phyloP scores from a whole-genome alignment of 352 stramenopile species.

The Pythium sp. region DNA sequence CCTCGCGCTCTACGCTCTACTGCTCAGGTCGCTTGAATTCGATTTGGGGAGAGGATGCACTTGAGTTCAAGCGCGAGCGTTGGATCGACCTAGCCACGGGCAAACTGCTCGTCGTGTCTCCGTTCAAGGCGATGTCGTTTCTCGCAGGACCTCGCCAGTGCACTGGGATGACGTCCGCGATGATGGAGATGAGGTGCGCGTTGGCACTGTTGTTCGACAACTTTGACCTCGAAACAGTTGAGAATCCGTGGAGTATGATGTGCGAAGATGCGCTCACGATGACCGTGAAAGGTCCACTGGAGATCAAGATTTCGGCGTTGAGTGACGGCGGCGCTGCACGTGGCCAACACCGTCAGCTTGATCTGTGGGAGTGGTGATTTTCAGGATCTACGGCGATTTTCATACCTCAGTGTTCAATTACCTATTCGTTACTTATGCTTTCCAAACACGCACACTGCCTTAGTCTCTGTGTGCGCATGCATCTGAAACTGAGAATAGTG shows the following conservation, averaged over 20 bases:
- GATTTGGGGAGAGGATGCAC: slow-evolving; percentile 56
- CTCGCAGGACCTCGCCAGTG: neutral
- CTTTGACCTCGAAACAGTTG: neutral
- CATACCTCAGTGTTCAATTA: neutral
- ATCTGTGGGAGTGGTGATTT: neutral
- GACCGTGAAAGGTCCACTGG: neutral
- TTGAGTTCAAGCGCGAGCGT: slow-evolving; percentile 54
- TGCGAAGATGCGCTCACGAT: neutral
- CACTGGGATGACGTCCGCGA: neutral
- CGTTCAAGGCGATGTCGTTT: neutral
- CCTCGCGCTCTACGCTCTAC: slow-evolving; percentile 30
- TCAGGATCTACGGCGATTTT: neutral
- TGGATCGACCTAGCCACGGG: slow-evolving; percentile 47
- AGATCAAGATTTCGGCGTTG: neutral
- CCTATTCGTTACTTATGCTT: neutral
- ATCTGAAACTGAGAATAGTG: neutral
- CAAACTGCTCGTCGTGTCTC: slow-evolving; percentile 18
- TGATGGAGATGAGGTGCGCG: slow-evolving; percentile 10
- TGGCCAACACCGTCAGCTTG: neutral
- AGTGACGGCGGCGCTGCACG: neutral
- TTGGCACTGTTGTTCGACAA: neutral
- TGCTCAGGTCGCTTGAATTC: slow-evolving; percentile 33
- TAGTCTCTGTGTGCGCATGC: neutral
- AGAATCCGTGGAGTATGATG: slow-evolving; percentile 1
- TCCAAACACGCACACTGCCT: neutral